A percentile compares a stretch with the other conserved stretches of the same genome.
Evolutionary conservation across 2,329 filamentous ascomycete genomes (phyloP).

Genomic region (Xylaria arbuscula): DNA sequence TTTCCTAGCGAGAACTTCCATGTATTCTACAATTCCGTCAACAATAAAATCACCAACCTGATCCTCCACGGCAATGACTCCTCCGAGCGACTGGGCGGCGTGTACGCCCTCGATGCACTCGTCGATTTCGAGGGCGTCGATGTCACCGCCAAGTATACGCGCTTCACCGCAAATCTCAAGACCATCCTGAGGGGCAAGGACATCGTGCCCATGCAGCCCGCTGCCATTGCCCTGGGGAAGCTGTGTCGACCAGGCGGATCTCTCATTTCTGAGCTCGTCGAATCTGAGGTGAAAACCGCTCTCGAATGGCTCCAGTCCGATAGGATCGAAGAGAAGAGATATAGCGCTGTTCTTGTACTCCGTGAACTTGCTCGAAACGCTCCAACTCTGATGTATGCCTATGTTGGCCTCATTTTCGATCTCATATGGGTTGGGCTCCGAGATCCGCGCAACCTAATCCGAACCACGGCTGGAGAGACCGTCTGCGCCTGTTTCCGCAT

Average conservation of each 20-base stretch:
- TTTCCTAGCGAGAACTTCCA: constrained; percentile 82
- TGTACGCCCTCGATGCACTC: constrained; percentile 89
- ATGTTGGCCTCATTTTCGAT: constrained; percentile 94
- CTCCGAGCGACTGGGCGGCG: constrained; percentile 88
- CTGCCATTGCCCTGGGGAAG: constrained; percentile 88
- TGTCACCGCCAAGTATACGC: constrained; percentile 89
- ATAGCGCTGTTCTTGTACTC: constrained; percentile 90
- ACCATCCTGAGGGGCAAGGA: constrained; percentile 91
- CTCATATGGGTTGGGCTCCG: constrained; percentile 95
- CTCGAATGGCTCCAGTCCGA: constrained; percentile 98
- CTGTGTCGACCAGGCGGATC: constrained; percentile 93
- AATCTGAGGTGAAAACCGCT: constrained; percentile 95
- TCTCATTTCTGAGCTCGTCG: constrained; percentile 92
- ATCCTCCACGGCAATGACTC: constrained; percentile 89
- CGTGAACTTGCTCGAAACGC: constrained; percentile 92
- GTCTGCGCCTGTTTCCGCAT: constrained; percentile 97
- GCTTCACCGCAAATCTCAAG: constrained; percentile 91
- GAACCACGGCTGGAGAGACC: constrained; percentile 90
- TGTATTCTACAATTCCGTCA: constrained; percentile 66
- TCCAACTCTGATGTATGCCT: constrained; percentile 93
- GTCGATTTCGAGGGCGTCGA: constrained; percentile 98
- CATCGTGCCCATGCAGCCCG: constrained; percentile 87
- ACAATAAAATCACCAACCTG: constrained; percentile 69
- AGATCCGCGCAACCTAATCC: constrained; percentile 89
- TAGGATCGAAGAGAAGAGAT: constrained; percentile 89